Base-by-base conservation (phyloP, 345 rosid genomes). In the Conringia planisiliqua region DNA sequence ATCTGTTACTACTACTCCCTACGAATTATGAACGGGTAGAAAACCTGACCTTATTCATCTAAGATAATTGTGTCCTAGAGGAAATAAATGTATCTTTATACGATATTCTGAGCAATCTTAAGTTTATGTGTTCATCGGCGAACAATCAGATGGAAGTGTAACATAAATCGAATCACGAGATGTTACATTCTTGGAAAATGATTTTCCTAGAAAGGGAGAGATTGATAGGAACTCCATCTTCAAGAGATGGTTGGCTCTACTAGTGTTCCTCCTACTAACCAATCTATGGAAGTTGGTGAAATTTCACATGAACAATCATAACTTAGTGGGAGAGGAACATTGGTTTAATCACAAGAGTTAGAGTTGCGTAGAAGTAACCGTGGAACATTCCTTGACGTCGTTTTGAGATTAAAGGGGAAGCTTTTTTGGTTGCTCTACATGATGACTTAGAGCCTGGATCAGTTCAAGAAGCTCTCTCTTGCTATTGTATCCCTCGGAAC, bases 181-280 rank as follows among this genome's bases (percentile, higher is more conserved):
- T 69, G 33, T 47, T 3, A 59, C 7, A 1, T 74, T 79, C 16
- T 46, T 79, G 26, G 51, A 70, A 22, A 71, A 65, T 48, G 18
- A 71, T 6, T 65, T 75, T 65, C 70, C 1, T 11, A 3, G 1
- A 7, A 51, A 3, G 17, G 20, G 62, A 17, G 51, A 71, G 16
- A 46, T 71, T 5, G 9, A 61, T n/a, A 42, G 40, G 33, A 55
- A 14, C 26, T 52, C 3, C 2, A 24, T 22, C 42, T 71, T n/a
- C n/a, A 33, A 18, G 30, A 66, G 32, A 61, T 60, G 50, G 29
- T 29, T 10, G 46, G 0, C 9, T 50, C 10, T 38, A 33, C 30
- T 27, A 27, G 5, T 27, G 30, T 46, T 10, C 1, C 17, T 17
- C 42, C 9, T 51, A 24, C 32, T 7, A 70, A 26, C 71, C 56